Evolutionary conservation across 2,329 filamentous ascomycete species (phyloP), one percentile per base, ranked within the genome.

Genomic region (Epichloe brachyelytri): DNA sequence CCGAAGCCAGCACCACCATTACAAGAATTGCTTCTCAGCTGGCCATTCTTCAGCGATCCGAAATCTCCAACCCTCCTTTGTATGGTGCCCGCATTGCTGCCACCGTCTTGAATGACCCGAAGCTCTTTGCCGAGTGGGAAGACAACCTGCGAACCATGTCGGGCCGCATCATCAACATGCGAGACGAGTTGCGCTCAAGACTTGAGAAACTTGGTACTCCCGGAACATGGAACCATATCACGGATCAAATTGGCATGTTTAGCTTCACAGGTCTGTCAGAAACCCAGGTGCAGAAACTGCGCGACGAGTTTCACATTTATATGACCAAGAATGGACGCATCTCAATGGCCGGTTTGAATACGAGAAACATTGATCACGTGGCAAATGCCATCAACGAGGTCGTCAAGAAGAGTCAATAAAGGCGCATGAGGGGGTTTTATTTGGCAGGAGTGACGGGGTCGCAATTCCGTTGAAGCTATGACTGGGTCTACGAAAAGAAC

Each of bases 201-300:
- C 80, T 98, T 11, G 91, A 97, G 71, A 80, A 83, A 63, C 78
- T 91, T 53, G 81, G 80, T 33, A 96, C 93, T 0, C 91, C 91
- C 0, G 91, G 91, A 34, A 85, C 79, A 14, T 98, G 93, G 93
- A 88, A 90, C 64, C 93, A 98, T 71, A 95, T 98, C 66, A 96
- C 90, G 15, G 87, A 94, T 62, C 93, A 98, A 77, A 98, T 98
- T 65, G 93, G 93, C 72, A 98, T 98, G 93, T 98, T 98, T 73
- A 91, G 85, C 68, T 98, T 95, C 68, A 94, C 88, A 1, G 88
- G 88, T 12, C 70, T 94, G 65, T 78, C 68, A 12, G 85, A 89
- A 71, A 65, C 78, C 55, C 87, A 93, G 65, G 87, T 91, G 7
- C 59, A 78, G 59, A 82, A 80, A 70, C 71, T 93, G 55, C 77